Evolutionary conservation across 176 grass and related monocot species (phyloP), one percentile per base, ranked within the genome.

Genomic region (Thalia dealbata): DNA sequence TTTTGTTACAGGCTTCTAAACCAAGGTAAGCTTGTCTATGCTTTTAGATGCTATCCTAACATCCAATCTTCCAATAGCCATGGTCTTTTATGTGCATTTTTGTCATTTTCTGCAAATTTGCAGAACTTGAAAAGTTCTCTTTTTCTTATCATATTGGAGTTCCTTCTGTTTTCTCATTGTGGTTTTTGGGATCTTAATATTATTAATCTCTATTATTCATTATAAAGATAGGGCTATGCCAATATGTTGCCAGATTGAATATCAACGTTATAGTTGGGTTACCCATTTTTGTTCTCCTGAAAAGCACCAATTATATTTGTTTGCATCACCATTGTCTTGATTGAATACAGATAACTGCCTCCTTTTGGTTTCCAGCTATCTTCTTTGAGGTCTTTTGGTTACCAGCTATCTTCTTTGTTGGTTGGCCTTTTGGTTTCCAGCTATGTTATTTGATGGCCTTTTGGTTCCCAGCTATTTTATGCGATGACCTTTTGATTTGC

Each of bases 1-100:
- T 91, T 88, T 85, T 99, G 87, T 70, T 88, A 71, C 74, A 89
- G 87, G 44, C 95, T 99, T 73, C 81, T 99, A 67, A 95, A 95
- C 75, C 88, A 95, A 99, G 90, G 95, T 99, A 72, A 52, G 66
- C 19, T 55, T 10, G 41, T 14, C 9, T 16, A 3, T 61, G 50
- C 24, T 78, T 60, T 32, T 69, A 7, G 32, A 11, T 16, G 19
- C 62, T 52, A 6, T 50, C 50, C 14, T 72, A 52, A 64, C 46
- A 15, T 14, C 38, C 69, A 65, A 64, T 52, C 19, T 18, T 50
- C 46, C 32, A 42, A 71, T 23, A 64, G 60, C 5, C 3, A 2
- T 56, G 63, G 22, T 68, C 15, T 22, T 64, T 7, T 44, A 22
- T 43, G 12, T 15, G 21, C 21, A 45, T 23, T n/a, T 18, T 43